These are phyloP conservation scores for Paecilomyces dactylethromorphus DNA, from an alignment of 2,329 filamentous ascomycete genomes.

Conservation along the genomic window DNA sequence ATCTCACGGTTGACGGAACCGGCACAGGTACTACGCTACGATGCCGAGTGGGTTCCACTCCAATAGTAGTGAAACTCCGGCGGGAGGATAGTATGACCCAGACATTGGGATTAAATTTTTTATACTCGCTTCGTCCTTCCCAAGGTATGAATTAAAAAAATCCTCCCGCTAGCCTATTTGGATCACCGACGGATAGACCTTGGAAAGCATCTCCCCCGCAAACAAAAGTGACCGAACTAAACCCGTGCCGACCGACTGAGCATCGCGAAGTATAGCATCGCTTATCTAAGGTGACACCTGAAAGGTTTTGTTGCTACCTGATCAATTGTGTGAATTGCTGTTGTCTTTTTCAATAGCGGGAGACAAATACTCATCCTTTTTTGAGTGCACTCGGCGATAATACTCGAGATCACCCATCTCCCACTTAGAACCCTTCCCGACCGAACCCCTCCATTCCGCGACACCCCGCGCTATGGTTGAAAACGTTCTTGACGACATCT, in stretches of 20 bases:
- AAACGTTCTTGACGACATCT: constrained; percentile 86
- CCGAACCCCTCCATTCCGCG: background rate
- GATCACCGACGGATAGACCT: background rate
- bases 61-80: background rate
- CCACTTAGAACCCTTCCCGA: background rate
- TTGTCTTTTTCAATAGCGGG: background rate
- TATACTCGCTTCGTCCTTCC: too few species aligned
- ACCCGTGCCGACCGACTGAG: background rate
- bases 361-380: background rate
- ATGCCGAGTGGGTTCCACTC: background rate
- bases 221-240: background rate
- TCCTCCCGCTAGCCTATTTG: background rate
- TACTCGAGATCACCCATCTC: background rate
- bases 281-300: background rate
- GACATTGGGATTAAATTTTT: too few species aligned
- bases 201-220: background rate
- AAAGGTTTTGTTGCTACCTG: background rate
- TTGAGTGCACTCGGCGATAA: too few species aligned
- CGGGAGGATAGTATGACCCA: background rate
- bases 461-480: constrained; percentile 53
- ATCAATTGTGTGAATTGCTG: background rate
- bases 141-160: background rate
- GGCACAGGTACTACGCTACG: too few species aligned
- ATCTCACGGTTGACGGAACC: too few species aligned
- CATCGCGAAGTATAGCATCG: background rate